phyloP scores from a whole-genome alignment of 225 moss, liverwort and hornwort genomes.

The Thuidium tamariscinum region DNA sequence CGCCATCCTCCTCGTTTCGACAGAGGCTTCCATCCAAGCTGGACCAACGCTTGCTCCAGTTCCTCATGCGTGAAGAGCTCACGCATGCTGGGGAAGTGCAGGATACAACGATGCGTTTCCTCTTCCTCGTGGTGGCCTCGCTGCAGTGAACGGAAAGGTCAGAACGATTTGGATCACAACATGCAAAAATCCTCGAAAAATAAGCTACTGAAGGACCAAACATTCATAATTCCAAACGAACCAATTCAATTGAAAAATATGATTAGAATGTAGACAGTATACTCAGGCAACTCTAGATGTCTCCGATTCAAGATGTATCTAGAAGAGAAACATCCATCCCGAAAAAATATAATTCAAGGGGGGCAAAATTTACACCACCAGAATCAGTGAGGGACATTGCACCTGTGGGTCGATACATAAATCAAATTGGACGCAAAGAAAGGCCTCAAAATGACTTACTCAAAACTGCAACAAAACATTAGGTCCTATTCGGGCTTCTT shows the following conservation, averaged over 20 bases:
- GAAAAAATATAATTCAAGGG: background rate
- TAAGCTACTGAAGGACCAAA: background rate
- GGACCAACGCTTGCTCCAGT: slow-evolving; percentile 15
- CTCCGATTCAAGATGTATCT: background rate
- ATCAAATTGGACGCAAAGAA: background rate
- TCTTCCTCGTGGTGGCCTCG: slow-evolving; percentile 19
- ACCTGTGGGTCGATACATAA: background rate
- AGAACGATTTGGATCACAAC: background rate
- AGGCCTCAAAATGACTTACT: background rate
- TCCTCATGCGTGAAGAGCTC: slow-evolving; percentile 45
- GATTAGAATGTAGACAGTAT: background rate
- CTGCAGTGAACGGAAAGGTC: background rate
- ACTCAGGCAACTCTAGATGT: background rate
- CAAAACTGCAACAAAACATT: background rate
- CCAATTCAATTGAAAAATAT: background rate
- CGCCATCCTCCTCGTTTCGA: slow-evolving; percentile 46
- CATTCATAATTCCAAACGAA: background rate
- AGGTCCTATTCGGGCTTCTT: background rate
- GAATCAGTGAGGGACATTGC: background rate
- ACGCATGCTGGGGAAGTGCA: slow-evolving; percentile 39
- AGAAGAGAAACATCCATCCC: background rate
- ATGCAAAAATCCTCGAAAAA: background rate
- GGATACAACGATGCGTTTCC: slow-evolving; percentile 48
- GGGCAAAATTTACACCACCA: background rate
- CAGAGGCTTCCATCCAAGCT: slow-evolving; percentile 31